Percentiles rank a stretch among this genome's conserved stretches.
Conservation (phyloP, 805 yeast genomes). For the Saccharomycopsis fibuligera region DNA sequence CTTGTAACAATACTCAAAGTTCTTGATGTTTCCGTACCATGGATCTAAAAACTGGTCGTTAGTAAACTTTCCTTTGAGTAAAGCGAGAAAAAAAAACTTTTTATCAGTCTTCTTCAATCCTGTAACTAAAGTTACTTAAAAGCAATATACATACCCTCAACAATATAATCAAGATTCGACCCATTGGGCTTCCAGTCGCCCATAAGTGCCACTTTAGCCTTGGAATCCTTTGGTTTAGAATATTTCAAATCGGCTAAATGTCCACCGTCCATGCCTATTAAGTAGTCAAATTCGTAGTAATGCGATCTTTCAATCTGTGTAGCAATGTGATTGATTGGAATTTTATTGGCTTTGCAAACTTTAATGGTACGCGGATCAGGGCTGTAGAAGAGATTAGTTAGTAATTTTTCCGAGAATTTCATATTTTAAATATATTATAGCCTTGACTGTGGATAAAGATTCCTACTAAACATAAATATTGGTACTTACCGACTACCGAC, state of each 20-base stretch:
- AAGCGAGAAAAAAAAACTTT: too few species aligned
- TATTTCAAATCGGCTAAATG: constrained; percentile 13
- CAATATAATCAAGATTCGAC: constrained; percentile 12
- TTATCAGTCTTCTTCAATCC: too few species aligned
- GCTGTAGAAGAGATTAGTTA: not conserved
- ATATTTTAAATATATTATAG: too few species aligned
- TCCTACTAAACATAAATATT: not conserved
- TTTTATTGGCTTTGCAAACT: constrained; percentile 10
- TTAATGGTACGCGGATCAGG: constrained; percentile 13
- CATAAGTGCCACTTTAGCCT: constrained; percentile 8
- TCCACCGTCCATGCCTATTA: constrained; percentile 18
- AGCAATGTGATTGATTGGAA: constrained; percentile 14
- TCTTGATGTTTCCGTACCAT: constrained; percentile 14
- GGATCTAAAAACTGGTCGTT: constrained; percentile 12
- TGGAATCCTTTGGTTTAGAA: constrained; percentile 2
- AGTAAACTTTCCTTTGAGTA: too few species aligned
- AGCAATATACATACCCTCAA: constrained; percentile 7
- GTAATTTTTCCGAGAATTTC: not conserved
- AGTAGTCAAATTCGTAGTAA: constrained; percentile 10
- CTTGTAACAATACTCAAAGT: constrained; percentile 14
- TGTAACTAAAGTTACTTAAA: too few species aligned
- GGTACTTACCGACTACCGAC: constrained; percentile 11
- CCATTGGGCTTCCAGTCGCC: constrained; percentile 16
- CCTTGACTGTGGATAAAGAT: not conserved
- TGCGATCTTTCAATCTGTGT: constrained; percentile 3